phyloP scores from a whole-genome alignment of 768 basidiomycete species.

The Russula sp. region DNA sequence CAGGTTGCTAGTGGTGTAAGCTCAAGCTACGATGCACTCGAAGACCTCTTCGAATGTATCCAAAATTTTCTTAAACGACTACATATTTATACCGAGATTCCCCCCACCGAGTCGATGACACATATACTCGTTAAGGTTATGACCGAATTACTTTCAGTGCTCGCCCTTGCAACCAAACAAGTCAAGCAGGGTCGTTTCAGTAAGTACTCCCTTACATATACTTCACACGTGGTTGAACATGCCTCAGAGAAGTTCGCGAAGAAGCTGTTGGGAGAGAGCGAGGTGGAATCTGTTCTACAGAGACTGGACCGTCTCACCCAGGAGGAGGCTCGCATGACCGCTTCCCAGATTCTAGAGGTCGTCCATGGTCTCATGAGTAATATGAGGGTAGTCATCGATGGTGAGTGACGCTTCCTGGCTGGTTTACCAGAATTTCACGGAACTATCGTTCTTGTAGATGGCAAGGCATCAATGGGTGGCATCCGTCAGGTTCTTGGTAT shows the following conservation, averaged over 20 bases:
- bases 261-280: slow-evolving; percentile 3
- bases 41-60: neutral
- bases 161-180: slow-evolving; percentile 10
- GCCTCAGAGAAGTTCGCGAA: slow-evolving; percentile 2
- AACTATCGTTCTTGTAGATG: neutral
- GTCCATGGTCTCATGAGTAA: neutral
- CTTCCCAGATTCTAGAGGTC: neutral
- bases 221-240: neutral
- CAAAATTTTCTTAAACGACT: slow-evolving; percentile 2
- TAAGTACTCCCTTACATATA: neutral
- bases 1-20: slow-evolving; percentile 3
- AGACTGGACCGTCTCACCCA: slow-evolving; percentile 3
- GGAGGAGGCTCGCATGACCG: neutral
- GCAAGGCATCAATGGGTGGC: neutral
- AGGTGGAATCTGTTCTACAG: neutral
- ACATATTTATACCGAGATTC: neutral
- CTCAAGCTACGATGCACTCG: neutral
- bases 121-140: neutral
- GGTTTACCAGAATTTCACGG: no score
- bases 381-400: neutral
- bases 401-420: neutral
- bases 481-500: neutral
- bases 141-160: slow-evolving; percentile 3
- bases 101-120: neutral
- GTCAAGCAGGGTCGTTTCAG: slow-evolving; percentile 5